Base-by-base conservation (phyloP, 495 filamentous ascomycete genomes). In the Penicillium goetzii region DNA sequence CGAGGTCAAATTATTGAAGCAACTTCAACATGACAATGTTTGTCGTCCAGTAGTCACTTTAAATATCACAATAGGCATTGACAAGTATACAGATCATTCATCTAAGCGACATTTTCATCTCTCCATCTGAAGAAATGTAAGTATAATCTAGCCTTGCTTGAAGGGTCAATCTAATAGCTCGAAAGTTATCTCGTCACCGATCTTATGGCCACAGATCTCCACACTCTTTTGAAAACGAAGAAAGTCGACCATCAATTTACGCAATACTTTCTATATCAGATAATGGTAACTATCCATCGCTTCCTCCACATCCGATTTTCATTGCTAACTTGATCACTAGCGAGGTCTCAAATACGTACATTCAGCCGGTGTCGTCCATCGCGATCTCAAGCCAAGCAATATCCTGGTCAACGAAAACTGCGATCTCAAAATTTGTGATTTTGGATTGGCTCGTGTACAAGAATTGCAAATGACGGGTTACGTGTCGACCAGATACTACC, bases 401-500 rank as follows among this genome's bases (percentile, higher is more conserved):
- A 99, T 99, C 71, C 83, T 99, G 34, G 90, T 99, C 78, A 99
- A 99, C 76, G 95, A 99, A 77, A 99, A 99, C 72, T 99, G 95
- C 77, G 95, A 99, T 75, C 81, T 99, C 43, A 99, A 98, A 80
- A 99, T 99, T 74, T 99, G 95, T 84, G 95, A 99, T 76, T 99
- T 99, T 69, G 95, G 95, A 55, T 83, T 99, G 45, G 95, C 95
- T 41, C 91, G 95, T 71, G 93, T 98, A 69, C 95, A 98, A 76
- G 95, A 99, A 69, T 90, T 90, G 15, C 92, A 97, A 77, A 99
- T 99, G 95, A 99, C 95, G 40, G 95, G 95, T 73, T 99, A 99
- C 68, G 95, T 99, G 26, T 97, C 95, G 28, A 99, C 95, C 43
- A 85, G 95, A 80, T 99, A 97, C 83, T 99, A 99, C 81, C 88